These are phyloP conservation scores for Verbena officinalis DNA, from an alignment of 257 asterid species.

Conservation along the genomic window DNA sequence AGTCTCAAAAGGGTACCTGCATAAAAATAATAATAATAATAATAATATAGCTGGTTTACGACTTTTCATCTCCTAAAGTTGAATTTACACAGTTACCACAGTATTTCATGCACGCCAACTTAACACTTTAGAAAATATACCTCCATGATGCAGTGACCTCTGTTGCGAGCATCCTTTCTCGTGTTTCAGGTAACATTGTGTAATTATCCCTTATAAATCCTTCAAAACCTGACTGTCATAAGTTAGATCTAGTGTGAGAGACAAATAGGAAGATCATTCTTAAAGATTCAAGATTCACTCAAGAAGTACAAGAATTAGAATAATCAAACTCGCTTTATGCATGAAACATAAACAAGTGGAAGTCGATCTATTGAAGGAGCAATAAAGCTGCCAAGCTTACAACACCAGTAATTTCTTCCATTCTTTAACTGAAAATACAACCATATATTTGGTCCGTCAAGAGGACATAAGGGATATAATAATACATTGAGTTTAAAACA, in stretches of 20 bases:
- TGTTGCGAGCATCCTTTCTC: conserved; percentile 92
- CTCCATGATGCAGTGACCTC: conserved; percentile 93
- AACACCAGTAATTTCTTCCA: neutral
- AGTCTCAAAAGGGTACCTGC: conserved; percentile 72
- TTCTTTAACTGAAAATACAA: neutral
- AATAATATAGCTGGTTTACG: too few species aligned
- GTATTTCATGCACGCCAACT: conserved; percentile 1
- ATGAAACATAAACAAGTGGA: neutral
- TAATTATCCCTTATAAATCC: conserved; percentile 83
- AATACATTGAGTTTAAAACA: neutral
- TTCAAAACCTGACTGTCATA: conserved; percentile 94
- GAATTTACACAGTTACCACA: conserved; percentile 3
- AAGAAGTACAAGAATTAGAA: conserved; percentile 2
- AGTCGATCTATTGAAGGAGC: neutral
- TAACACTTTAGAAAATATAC: conserved; percentile 37
- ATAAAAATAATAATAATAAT: conserved; percentile 32
- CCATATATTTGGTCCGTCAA: too few species aligned
- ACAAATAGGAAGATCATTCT: conserved; percentile 13
- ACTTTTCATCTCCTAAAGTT: conserved; percentile 22
- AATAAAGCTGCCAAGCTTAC: neutral
- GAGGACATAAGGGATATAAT: too few species aligned
- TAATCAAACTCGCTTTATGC: neutral
- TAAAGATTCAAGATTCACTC: conserved; percentile 17
- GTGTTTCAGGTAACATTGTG: conserved; percentile 92
- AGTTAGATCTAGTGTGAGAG: conserved; percentile 29